Conservation (phyloP, 306 rosid species). For the Leucaena leucocephala region DNA sequence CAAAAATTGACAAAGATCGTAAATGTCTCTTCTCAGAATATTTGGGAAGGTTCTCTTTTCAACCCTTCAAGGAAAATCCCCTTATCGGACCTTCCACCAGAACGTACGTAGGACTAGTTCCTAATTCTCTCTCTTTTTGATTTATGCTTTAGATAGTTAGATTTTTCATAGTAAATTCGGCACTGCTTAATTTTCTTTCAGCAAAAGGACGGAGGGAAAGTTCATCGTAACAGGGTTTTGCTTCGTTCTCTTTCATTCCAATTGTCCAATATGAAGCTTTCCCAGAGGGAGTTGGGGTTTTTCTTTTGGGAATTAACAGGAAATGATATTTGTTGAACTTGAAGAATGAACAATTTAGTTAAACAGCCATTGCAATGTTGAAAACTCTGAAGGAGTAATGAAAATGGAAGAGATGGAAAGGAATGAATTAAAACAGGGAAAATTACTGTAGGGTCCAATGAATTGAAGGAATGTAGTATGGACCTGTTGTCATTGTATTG, state of each 20-base stretch:
- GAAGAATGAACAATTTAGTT: neutral
- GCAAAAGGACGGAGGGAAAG: neutral
- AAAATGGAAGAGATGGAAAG: too few species aligned
- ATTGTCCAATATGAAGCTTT: constrained; percentile 4
- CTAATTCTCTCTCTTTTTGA: neutral
- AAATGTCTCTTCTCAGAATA: constrained; percentile 45
- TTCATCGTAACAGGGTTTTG: neutral
- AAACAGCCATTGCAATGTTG: neutral
- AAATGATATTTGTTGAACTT: neutral
- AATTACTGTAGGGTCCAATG: too few species aligned
- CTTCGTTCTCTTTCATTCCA: neutral
- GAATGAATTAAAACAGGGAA: too few species aligned
- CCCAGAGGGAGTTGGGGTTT: neutral
- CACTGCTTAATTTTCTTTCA: neutral
- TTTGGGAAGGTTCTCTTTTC: constrained; percentile 76
- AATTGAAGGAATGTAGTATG: too few species aligned
- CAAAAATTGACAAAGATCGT: neutral
- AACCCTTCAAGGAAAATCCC: constrained; percentile 73
- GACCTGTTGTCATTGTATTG: too few species aligned
- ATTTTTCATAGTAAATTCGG: neutral
- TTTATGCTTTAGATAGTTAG: neutral
- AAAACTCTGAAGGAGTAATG: too few species aligned
- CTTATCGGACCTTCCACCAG: constrained; percentile 76
- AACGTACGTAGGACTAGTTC: constrained; percentile 48
- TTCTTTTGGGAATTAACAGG: neutral